A percentile compares a stretch with the other conserved stretches of the same genome.
phyloP scores from a whole-genome alignment of 2,329 filamentous ascomycete genomes.

The Talaromyces sp. region DNA sequence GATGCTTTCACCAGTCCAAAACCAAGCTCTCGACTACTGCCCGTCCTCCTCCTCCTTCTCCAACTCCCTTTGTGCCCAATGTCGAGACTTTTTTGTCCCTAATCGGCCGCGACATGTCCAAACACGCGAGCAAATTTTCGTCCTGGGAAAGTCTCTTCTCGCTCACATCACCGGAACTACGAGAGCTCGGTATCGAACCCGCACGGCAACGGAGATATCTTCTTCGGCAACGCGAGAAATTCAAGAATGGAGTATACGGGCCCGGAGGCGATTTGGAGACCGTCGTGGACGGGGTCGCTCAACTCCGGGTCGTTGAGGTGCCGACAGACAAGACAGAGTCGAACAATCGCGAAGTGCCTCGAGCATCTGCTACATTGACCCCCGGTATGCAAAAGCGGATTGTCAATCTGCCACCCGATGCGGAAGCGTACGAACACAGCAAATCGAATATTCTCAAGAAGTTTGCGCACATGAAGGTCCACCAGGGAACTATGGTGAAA shows the following conservation, averaged over 20 bases:
- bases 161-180: conserved; percentile 70
- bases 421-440: conserved; percentile 51
- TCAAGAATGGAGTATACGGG: conserved; percentile 71
- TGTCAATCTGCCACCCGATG: conserved; percentile 55
- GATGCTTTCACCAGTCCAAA: conserved; percentile 40
- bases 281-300: conserved; percentile 60
- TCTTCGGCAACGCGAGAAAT: conserved; percentile 81
- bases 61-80: conserved; percentile 83
- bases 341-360: conserved; percentile 22
- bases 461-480: conserved; percentile 63
- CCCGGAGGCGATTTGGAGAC: conserved; percentile 76
- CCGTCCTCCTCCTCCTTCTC: conserved; percentile 50
- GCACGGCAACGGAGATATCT: conserved; percentile 78
- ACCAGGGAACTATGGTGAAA: conserved; percentile 63
- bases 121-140: conserved; percentile 80
- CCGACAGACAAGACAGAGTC: conserved; percentile 31
- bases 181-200: conserved; percentile 80
- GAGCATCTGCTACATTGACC: conserved; percentile 49
- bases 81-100: conserved; percentile 79
- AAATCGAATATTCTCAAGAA: conserved; percentile 45
- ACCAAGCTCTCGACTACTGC: conserved; percentile 26
- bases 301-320: conserved; percentile 56
- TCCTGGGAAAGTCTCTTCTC: conserved; percentile 89
- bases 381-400: conserved; percentile 55
- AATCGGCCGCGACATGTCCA: conserved; percentile 80